Conservation (phyloP, 225 moss, liverwort and hornwort genomes). For the Marchantia polymorpha region DNA sequence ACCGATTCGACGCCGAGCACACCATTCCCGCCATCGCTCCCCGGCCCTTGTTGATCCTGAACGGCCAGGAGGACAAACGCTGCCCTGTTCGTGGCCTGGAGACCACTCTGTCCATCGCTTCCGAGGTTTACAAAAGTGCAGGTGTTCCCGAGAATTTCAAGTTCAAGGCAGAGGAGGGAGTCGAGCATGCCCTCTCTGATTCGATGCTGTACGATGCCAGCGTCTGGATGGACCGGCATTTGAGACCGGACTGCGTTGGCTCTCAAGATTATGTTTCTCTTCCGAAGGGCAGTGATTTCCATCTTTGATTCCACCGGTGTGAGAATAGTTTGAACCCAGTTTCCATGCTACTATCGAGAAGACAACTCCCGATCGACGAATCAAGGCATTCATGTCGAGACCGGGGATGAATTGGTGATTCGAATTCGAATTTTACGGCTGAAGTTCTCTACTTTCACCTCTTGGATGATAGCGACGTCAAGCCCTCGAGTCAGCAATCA, state of each 20-base stretch:
- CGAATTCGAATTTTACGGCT: no score
- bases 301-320: no score
- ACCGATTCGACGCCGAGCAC: slow-evolving; percentile 68
- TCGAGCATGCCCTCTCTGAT: slow-evolving; percentile 52
- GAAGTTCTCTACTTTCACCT: no score
- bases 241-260: slow-evolving; percentile 17
- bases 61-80: slow-evolving; percentile 69
- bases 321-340: no score
- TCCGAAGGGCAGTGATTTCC: not conserved
- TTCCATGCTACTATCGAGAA: no score
- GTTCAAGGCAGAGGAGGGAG: slow-evolving; percentile 80
- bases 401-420: no score
- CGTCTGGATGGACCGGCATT: slow-evolving; percentile 67
- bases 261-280: not conserved
- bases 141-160: slow-evolving; percentile 65
- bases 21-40: slow-evolving; percentile 81
- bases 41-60: slow-evolving; percentile 70
- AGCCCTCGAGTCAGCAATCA: no score
- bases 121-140: slow-evolving; percentile 49
- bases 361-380: no score
- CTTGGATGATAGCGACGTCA: no score
- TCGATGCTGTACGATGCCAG: slow-evolving; percentile 71
- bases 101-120: slow-evolving; percentile 36
- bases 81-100: slow-evolving; percentile 71
- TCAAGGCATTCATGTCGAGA: no score